Evolutionary conservation across 2,329 filamentous ascomycete genomes (phyloP).

Genomic region (Raffaelea arxii): DNA sequence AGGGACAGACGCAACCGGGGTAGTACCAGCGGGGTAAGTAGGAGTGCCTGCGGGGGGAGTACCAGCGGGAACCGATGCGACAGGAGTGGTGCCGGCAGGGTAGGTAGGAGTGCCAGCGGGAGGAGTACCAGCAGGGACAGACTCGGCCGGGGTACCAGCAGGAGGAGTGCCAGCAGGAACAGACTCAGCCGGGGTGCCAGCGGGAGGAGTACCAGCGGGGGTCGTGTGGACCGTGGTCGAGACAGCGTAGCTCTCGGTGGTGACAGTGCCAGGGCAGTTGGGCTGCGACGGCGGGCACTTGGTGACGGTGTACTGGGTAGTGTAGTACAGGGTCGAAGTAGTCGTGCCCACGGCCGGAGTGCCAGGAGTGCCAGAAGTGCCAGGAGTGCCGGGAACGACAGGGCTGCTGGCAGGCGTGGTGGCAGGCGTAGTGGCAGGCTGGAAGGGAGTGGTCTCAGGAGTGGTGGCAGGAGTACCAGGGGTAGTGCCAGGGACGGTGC

Average conservation of each 20-base stretch:
- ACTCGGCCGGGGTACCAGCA: constrained; percentile 23
- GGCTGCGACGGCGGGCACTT: constrained; percentile 15
- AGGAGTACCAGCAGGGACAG: constrained; percentile 32
- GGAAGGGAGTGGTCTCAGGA: no score
- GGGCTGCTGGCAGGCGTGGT: no score
- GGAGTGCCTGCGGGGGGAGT: background rate
- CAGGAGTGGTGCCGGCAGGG: constrained; percentile 15
- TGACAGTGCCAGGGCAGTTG: constrained; percentile 17
- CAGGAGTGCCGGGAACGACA: no score
- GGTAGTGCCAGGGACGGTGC: background rate
- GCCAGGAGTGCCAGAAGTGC: no score
- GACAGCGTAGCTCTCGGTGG: constrained; percentile 18
- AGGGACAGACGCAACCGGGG: background rate
- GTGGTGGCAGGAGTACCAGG: background rate
- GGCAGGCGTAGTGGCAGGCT: no score
- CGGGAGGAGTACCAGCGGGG: constrained; percentile 4
- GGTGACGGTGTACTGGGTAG: constrained; percentile 17
- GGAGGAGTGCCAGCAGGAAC: background rate
- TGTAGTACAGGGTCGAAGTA: constrained; percentile 16
- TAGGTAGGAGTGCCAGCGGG: constrained; percentile 18
- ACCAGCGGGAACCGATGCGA: background rate
- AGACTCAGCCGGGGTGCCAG: background rate
- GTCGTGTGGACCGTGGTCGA: constrained; percentile 23
- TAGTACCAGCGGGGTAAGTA: background rate
- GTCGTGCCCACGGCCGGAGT: background rate